Evolutionary conservation across 139 green algal genomes (phyloP).

Genomic region (Coelastrella sp.): DNA sequence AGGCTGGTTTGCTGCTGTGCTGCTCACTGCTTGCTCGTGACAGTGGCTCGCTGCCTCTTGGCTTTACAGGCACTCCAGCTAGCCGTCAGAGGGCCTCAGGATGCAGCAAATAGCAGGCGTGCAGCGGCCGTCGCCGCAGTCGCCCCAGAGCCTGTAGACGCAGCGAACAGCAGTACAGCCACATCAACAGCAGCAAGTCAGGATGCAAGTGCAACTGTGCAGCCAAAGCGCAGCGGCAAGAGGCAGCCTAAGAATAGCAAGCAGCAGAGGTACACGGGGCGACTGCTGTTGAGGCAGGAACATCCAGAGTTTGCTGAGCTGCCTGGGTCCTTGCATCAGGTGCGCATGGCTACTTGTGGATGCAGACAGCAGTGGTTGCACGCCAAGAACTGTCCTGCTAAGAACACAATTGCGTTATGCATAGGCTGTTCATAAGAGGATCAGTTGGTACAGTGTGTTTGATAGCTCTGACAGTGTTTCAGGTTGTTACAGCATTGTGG

Average conservation of each 20-base stretch:
- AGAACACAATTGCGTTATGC: background rate
- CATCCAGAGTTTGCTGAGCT: background rate
- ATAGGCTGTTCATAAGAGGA: background rate
- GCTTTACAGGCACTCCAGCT: background rate
- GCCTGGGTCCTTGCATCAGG: background rate
- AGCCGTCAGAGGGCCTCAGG: background rate
- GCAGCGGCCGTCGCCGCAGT: background rate
- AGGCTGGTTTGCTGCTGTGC: background rate
- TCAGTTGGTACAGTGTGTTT: too few species aligned
- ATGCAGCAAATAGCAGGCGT: background rate
- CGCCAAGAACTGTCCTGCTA: background rate
- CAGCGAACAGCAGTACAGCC: background rate
- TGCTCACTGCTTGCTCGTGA: background rate
- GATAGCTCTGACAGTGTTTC: too few species aligned
- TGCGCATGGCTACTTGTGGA: background rate
- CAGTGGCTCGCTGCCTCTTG: background rate
- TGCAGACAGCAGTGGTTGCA: background rate
- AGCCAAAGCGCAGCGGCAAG: background rate
- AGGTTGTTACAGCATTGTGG: too few species aligned
- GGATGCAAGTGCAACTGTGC: background rate
- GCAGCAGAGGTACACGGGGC: background rate
- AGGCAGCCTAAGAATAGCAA: background rate
- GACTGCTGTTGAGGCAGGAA: background rate
- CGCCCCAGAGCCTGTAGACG: background rate
- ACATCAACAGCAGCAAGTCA: background rate